Conservation (phyloP, 805 yeast genomes). For the Grigorovia jiainica region DNA sequence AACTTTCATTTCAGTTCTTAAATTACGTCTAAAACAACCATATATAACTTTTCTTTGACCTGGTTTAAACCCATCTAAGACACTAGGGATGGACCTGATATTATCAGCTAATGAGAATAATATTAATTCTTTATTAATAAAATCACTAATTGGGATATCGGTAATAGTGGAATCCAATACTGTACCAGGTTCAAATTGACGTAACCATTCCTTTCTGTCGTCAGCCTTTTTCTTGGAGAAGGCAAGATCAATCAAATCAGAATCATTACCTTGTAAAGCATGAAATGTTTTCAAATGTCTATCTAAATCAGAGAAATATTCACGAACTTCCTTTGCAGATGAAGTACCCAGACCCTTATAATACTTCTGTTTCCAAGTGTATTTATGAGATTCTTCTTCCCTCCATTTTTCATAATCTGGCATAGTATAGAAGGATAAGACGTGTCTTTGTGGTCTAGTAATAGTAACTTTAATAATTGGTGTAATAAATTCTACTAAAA, state of each 20-base stretch:
- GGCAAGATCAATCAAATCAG: constrained; percentile 75
- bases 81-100: constrained; percentile 87
- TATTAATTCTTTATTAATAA: constrained; percentile 90
- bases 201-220: constrained; percentile 94
- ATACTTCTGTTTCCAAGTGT: constrained; percentile 87
- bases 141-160: constrained; percentile 83
- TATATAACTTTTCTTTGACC: constrained; percentile 91
- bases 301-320: constrained; percentile 78
- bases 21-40: constrained; percentile 75
- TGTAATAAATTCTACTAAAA: constrained; percentile 86
- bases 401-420: constrained; percentile 95
- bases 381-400: constrained; percentile 62
- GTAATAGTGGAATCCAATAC: constrained; percentile 69
- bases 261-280: constrained; percentile 69
- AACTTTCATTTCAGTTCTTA: constrained; percentile 73
- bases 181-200: constrained; percentile 86
- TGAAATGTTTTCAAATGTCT: constrained; percentile 81
- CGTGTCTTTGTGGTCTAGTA: constrained; percentile 47
- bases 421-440: constrained; percentile 80
- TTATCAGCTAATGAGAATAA: constrained; percentile 95
- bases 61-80: constrained; percentile 92
- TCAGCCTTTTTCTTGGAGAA: constrained; percentile 93
- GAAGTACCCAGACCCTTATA: constrained; percentile 99
- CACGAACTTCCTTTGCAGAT: constrained; percentile 68
- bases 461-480: constrained; percentile 90